phyloP scores from a whole-genome alignment of 768 basidiomycete genomes.

The Auriscalpium microsporum region DNA sequence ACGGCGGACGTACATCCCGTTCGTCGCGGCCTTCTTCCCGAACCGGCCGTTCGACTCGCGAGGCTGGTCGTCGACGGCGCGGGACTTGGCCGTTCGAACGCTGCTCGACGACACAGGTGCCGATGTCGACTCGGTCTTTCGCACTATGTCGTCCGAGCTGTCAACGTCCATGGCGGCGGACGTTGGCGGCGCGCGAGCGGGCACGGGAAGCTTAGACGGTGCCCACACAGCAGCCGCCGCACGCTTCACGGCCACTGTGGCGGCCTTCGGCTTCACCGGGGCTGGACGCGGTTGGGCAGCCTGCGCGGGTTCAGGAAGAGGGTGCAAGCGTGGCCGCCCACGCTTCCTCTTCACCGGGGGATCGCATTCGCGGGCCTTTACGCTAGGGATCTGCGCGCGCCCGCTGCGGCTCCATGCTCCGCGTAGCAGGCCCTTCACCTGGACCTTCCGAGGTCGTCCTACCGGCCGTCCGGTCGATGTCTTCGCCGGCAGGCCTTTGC shows the following conservation, averaged over 20 bases:
- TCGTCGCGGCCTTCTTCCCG: constrained; percentile 48
- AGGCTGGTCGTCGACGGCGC: constrained; percentile 45
- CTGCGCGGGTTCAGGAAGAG: constrained; percentile 3
- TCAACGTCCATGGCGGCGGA: not conserved
- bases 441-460: not conserved
- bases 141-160: not conserved
- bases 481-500: not conserved
- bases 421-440: not conserved
- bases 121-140: constrained; percentile 5
- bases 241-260: no score
- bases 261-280: not conserved
- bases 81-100: constrained; percentile 30
- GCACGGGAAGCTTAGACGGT: not conserved
- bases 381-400: constrained; percentile 23
- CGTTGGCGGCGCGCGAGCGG: not conserved
- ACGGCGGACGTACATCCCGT: constrained; percentile 33
- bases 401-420: constrained; percentile 21
- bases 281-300: not conserved
- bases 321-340: constrained; percentile 6
- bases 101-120: not conserved
- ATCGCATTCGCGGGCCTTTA: constrained; percentile 25
- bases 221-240: constrained; percentile 1
- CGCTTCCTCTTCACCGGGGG: constrained; percentile 16
- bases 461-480: not conserved
- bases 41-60: constrained; percentile 59